These are phyloP conservation scores for Mycena maculata DNA, from an alignment of 768 basidiomycete genomes.

Conservation along the genomic window DNA sequence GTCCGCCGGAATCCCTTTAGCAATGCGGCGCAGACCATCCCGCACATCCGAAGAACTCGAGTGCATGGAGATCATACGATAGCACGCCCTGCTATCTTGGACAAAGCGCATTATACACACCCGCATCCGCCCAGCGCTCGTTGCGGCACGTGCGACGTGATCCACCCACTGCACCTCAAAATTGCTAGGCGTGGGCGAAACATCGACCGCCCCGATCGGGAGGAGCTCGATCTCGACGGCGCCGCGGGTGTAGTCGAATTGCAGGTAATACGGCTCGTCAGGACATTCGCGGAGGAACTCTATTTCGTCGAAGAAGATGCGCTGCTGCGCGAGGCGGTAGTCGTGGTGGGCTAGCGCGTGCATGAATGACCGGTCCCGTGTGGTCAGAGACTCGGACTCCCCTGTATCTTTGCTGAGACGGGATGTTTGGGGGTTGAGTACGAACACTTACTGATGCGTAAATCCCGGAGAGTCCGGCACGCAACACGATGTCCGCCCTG, in stretches of 20 bases:
- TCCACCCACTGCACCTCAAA: constrained; percentile 9
- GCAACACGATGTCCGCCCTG: neutral
- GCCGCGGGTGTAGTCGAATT: neutral
- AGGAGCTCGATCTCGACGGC: neutral
- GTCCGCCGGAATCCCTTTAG: neutral
- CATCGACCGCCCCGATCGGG: neutral
- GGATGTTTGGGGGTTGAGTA: neutral
- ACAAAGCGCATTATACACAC: neutral
- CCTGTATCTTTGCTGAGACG: neutral
- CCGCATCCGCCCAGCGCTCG: constrained; percentile 5
- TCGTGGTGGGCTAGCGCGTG: constrained; percentile 3
- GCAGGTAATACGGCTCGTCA: neutral
- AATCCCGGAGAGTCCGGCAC: neutral
- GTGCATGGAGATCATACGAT: neutral
- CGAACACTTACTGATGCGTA: neutral
- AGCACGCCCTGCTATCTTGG: neutral
- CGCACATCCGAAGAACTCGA: neutral
- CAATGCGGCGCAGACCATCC: neutral
- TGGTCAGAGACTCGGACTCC: neutral
- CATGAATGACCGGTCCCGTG: constrained; percentile 12
- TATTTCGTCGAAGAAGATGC: neutral
- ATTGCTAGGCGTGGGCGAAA: neutral
- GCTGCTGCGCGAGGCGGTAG: neutral
- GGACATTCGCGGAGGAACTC: neutral
- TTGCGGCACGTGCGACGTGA: neutral